A percentile compares a stretch with the other conserved stretches of the same genome.
Evolutionary conservation across 1,139 yeast species (phyloP).

Genomic region (Geotrichum carabidarum): DNA sequence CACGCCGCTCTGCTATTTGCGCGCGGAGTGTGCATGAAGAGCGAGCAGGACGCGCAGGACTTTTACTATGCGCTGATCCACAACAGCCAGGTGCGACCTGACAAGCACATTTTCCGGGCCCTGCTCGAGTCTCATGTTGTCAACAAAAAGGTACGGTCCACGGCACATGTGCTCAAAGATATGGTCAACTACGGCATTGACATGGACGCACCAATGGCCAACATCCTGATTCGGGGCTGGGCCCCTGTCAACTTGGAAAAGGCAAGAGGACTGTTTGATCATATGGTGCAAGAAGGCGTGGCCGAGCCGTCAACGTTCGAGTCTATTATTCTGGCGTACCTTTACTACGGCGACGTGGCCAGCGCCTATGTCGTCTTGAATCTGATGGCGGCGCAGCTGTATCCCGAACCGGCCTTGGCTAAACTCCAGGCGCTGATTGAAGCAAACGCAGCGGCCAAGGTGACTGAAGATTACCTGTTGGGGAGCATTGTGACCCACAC

Average conservation of each 20-base stretch:
- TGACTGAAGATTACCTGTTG: conserved; percentile 16
- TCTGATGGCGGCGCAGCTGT: conserved; percentile 30
- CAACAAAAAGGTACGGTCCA: conserved; percentile 32
- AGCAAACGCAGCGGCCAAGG: conserved; percentile 10
- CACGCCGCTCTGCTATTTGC: conserved; percentile 41
- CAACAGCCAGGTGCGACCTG: conserved; percentile 36
- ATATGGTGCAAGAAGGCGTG: conserved; percentile 26
- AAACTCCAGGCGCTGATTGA: conserved; percentile 22
- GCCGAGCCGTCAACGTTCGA: conserved; percentile 41
- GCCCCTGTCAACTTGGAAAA: conserved; percentile 33
- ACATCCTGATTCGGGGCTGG: conserved; percentile 40
- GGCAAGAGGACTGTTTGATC: conserved; percentile 36
- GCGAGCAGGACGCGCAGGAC: conserved; percentile 35
- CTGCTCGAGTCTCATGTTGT: conserved; percentile 39
- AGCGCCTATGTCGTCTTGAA: conserved; percentile 31
- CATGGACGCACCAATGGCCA: conserved; percentile 38
- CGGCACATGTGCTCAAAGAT: conserved; percentile 34
- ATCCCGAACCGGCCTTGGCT: conserved; percentile 34
- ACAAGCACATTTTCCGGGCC: conserved; percentile 39
- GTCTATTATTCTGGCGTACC: conserved; percentile 36
- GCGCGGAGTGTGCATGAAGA: conserved; percentile 38
- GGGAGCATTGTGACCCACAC: conserved; percentile 12
- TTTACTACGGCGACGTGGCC: conserved; percentile 29
- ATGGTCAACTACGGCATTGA: conserved; percentile 37
- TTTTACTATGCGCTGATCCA: conserved; percentile 35